These are phyloP conservation scores for Scedosporium apiospermum DNA, from an alignment of 2,329 filamentous ascomycete species.

Conservation along the genomic window DNA sequence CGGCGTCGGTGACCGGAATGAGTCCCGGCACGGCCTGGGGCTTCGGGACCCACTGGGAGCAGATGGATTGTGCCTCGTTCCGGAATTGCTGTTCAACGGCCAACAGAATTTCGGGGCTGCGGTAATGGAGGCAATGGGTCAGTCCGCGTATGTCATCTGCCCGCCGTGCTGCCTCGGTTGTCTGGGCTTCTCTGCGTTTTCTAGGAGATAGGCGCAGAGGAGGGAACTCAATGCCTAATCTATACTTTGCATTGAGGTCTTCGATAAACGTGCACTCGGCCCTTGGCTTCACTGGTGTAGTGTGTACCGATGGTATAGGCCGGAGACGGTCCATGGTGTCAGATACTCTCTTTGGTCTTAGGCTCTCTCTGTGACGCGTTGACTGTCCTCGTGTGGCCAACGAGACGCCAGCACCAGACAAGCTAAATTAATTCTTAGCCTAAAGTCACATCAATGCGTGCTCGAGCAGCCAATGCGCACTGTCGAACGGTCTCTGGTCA, in stretches of 20 bases:
- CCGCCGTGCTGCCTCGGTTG: slow-evolving; percentile 14
- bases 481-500: no score
- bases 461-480: no score
- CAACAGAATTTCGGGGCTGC: slow-evolving; percentile 11
- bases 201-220: slow-evolving; percentile 17
- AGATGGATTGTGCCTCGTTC: slow-evolving; percentile 5
- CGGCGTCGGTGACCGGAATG: slow-evolving; percentile 12
- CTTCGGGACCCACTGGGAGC: slow-evolving; percentile 12
- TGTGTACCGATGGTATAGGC: background rate
- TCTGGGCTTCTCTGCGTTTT: slow-evolving; percentile 12
- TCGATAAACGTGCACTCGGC: background rate
- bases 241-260: background rate
- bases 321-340: background rate
- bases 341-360: background rate
- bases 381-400: background rate
- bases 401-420: background rate
- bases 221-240: slow-evolving; percentile 15
- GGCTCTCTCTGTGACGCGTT: background rate
- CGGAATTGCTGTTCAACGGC: slow-evolving; percentile 15
- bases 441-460: no score
- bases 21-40: slow-evolving; percentile 14
- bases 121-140: slow-evolving; percentile 14
- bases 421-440: no score
- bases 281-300: background rate
- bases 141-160: slow-evolving; percentile 15